Conservation (phyloP, 495 filamentous ascomycete species). For the Podospora didyma region DNA sequence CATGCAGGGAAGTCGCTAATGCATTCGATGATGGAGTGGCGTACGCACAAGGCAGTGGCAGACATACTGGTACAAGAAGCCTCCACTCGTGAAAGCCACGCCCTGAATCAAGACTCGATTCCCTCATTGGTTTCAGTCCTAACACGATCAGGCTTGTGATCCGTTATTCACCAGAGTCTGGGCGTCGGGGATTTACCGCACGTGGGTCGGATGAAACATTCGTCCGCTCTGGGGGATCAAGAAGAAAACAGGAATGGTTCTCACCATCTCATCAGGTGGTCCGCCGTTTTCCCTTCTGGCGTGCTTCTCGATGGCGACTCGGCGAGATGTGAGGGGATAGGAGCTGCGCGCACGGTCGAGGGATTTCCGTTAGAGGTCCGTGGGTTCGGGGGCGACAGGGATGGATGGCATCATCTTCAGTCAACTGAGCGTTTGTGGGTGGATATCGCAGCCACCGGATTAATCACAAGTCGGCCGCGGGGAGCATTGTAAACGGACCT, state of each 20-base stretch:
- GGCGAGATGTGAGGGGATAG: neutral
- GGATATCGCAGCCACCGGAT: neutral
- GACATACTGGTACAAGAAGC: too few relatives aligned
- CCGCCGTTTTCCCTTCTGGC: neutral
- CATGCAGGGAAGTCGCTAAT: too few relatives aligned
- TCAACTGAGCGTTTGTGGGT: neutral
- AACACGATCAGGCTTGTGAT: too few relatives aligned
- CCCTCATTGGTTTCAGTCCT: too few relatives aligned
- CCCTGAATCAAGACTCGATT: too few relatives aligned
- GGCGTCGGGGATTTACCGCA: slow-evolving; percentile 1
- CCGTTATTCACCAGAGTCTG: too few relatives aligned
- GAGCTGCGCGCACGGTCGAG: slow-evolving; percentile 1
- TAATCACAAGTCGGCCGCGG: neutral
- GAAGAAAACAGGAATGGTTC: too few relatives aligned
- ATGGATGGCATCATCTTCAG: neutral
- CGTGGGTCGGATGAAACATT: neutral
- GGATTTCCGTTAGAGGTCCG: neutral
- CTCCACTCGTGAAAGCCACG: too few relatives aligned
- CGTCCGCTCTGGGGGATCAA: too few relatives aligned
- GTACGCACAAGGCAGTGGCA: too few relatives aligned
- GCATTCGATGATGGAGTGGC: too few relatives aligned
- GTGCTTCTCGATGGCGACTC: neutral
- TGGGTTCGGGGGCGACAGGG: neutral
- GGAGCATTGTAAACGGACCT: neutral
- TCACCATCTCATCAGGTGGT: too few relatives aligned